phyloP scores from a whole-genome alignment of 768 basidiomycete genomes.

The Galerina sulciceps region DNA sequence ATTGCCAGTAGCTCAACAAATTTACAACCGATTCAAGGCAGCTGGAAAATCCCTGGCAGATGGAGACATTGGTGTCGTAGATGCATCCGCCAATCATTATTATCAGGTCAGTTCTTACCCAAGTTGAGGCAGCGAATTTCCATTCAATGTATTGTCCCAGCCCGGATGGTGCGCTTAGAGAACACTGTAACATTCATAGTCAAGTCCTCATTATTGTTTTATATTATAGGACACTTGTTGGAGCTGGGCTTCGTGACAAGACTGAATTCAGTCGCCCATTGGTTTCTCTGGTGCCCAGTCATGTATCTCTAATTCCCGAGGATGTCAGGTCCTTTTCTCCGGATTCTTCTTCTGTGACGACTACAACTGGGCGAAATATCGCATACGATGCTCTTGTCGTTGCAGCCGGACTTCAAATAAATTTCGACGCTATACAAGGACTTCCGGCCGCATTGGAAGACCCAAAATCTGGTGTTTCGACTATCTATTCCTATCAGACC shows the following conservation, averaged over 20 bases:
- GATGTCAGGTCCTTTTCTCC: constrained; percentile 80
- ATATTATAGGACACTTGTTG: constrained; percentile 81
- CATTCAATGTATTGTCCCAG: constrained; percentile 35
- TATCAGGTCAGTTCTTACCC: constrained; percentile 63
- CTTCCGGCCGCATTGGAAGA: constrained; percentile 79
- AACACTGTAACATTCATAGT: background rate
- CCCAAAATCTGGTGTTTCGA: constrained; percentile 80
- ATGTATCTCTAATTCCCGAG: constrained; percentile 74
- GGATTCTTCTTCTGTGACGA: constrained; percentile 70
- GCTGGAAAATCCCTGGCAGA: constrained; percentile 68
- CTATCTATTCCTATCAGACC: constrained; percentile 90
- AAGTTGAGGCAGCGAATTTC: background rate
- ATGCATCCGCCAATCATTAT: constrained; percentile 80
- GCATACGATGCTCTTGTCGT: constrained; percentile 89
- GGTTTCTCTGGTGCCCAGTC: constrained; percentile 69
- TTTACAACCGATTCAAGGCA: constrained; percentile 77
- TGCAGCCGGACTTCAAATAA: constrained; percentile 86
- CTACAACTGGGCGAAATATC: constrained; percentile 68
- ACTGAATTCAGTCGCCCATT: constrained; percentile 69
- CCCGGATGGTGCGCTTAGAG: constrained; percentile 83
- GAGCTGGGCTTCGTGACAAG: constrained; percentile 82
- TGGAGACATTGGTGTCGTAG: constrained; percentile 87
- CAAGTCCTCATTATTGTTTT: background rate
- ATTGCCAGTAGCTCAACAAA: constrained; percentile 83
- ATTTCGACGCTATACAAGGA: constrained; percentile 78